Conservation (phyloP, 257 asterid genomes). For the Solanum bukasovii region DNA sequence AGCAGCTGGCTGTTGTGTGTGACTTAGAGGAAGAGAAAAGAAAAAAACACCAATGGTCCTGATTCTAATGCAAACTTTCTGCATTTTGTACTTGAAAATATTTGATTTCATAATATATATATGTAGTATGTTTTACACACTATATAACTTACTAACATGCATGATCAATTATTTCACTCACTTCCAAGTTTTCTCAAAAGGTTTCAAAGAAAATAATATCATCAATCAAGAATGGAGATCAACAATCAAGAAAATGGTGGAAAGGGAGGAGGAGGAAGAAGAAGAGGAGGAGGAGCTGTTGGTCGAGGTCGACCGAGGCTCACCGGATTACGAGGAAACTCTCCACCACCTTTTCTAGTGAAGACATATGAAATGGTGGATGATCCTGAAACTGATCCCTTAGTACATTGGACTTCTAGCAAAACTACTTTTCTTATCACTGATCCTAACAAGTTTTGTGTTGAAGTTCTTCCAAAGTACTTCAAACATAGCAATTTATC, state of each 20-base stretch:
- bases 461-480: constrained; percentile 29
- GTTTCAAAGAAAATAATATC: background rate
- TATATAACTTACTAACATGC: background rate
- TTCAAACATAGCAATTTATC: constrained; percentile 35
- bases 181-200: background rate
- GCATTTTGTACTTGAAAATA: background rate
- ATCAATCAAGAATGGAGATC: background rate
- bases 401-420: constrained; percentile 30
- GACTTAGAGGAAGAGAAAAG: background rate
- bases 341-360: constrained; percentile 30
- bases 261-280: background rate
- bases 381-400: constrained; percentile 22
- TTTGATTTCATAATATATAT: background rate
- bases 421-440: constrained; percentile 29
- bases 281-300: background rate
- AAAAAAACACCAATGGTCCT: background rate
- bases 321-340: background rate
- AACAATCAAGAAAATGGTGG: background rate
- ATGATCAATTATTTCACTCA: background rate
- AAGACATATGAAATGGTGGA: constrained; percentile 30
- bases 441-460: constrained; percentile 25
- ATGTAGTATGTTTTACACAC: background rate
- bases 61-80: background rate
- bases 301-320: background rate
- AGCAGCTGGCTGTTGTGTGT: background rate